phyloP scores from a whole-genome alignment of 106 monocot genomes.

The Cymbidium sinense region DNA sequence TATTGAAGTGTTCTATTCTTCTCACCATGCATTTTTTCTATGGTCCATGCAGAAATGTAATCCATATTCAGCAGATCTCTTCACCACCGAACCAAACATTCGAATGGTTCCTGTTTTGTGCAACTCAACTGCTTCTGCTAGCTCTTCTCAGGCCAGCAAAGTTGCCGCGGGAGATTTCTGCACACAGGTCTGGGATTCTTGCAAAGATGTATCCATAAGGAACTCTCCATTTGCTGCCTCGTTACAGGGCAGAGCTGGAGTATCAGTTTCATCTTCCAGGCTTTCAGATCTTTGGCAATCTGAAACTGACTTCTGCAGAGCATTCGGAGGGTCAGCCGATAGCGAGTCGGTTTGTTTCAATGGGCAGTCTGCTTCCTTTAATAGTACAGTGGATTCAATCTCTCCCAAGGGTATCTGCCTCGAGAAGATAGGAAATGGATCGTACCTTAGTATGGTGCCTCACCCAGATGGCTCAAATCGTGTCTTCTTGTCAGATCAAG shows the following conservation, averaged over 20 bases:
- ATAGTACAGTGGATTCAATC: slow-evolving; percentile 28
- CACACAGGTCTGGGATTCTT: slow-evolving; percentile 62
- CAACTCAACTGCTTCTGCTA: slow-evolving; percentile 36
- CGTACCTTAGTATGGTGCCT: slow-evolving; percentile 64
- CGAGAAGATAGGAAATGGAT: slow-evolving; percentile 70
- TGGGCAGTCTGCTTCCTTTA: slow-evolving; percentile 63
- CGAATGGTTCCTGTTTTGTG: slow-evolving; percentile 60
- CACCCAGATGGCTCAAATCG: slow-evolving; percentile 97
- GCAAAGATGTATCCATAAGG: slow-evolving; percentile 46
- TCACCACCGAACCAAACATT: slow-evolving; percentile 25
- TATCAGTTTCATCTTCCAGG: slow-evolving; percentile 40
- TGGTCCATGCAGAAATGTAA: slow-evolving; percentile 61
- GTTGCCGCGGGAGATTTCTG: slow-evolving; percentile 45
- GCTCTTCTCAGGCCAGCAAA: slow-evolving; percentile 31
- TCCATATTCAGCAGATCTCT: slow-evolving; percentile 73
- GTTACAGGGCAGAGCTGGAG: slow-evolving; percentile 25
- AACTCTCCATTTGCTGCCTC: slow-evolving; percentile 76
- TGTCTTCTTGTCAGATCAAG: slow-evolving; percentile 67
- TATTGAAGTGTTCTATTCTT: background rate
- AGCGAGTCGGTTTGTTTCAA: slow-evolving; percentile 58
- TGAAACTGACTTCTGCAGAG: slow-evolving; percentile 60
- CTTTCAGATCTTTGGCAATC: slow-evolving; percentile 79
- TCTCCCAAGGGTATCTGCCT: slow-evolving; percentile 80
- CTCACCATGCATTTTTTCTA: background rate
- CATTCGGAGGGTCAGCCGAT: slow-evolving; percentile 60